Base-by-base conservation (phyloP, 2,329 filamentous ascomycete species). In the Pseudocercospora cruenta region DNA sequence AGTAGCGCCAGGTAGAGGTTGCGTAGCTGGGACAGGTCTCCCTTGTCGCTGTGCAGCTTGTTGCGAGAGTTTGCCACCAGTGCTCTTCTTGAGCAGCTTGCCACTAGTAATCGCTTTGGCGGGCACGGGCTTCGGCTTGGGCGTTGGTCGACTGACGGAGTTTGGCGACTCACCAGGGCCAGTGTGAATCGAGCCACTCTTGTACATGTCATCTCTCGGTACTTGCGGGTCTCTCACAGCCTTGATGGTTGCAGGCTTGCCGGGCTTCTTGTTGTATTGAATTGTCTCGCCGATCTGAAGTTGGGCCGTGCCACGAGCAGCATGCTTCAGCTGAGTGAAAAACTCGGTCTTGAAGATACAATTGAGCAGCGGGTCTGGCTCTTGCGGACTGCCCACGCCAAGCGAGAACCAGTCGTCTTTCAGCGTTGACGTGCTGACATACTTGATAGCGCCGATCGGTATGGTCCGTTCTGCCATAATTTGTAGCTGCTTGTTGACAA, bases 341-440 rank as follows among this genome's bases (percentile, higher is more conserved):
- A 99, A 90, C 76, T 99, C 95, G 0, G 95, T 99, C 83, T 99
- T 99, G 79, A 99, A 89, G 21, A 97, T 83, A 76, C 95, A 99
- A 80, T 90, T 96, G 74, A 99, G 80, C 22, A 99, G 84, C n/a
- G 95, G 93, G 78, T 99, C 95, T 0, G 95, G 86, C 77, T 98
- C 94, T 76, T 96, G 93, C 8, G 90, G 90, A 33, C 94, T 94
- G n/a, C 92, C 93, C 53, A 96, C 86, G 2, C 94, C 92, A 39
- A 99, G 84, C 1, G 94, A 93, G 79, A 99, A 97, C 95, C 95
- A 99, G 79, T 99, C 95, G 73, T 99, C 95, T 70, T 92, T 92
- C 67, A 91, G 82, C 16, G 87, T 92, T 2, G 94, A 97, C 4
- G 87, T 84, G 73, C 92, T 88, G 71, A 99, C 84, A 75, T 90